Evolutionary conservation across 345 rosid species (phyloP), one percentile per base, ranked within the genome.

Genomic region (Salix suchowensis): DNA sequence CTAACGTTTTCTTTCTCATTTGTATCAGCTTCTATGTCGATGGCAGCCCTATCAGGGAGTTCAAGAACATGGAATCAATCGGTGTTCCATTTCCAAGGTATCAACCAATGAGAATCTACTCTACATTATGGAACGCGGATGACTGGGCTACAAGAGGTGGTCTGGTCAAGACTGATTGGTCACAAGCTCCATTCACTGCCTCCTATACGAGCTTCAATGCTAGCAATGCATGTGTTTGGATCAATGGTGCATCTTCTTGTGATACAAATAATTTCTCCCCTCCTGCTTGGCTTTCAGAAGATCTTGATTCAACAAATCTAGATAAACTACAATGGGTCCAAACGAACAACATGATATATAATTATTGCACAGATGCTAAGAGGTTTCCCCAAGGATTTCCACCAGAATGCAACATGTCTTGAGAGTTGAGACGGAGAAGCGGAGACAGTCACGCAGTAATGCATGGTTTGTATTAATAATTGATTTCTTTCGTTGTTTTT

Each of bases 91-190:
- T 37, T n/a, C 75, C 75, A n/a, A 72, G n/a, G 75, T 14, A 4
- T 44, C 75, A 72, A 39, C 50, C 75, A 21, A 72, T 72, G 75
- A 58, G 52, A 37, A 37, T 72, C 1, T 72, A 72, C 32, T 72
- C 75, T 18, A 72, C 67, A 30, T 65, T 72, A 10, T 72, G 75
- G 75, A 72, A 72, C 37, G 75, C 75, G 0, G 75, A 72, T 58
- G 67, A 72, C 42, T 72, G 75, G 75, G 75, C 75, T 28, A 72
- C 75, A 37, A 54, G 75, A 60, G 75, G 75, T 58, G 75, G 75
- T 4, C 5, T 55, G 0, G 62, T 55, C 26, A 55, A 55, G 62
- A 55, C 62, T 55, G 62, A 55, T 55, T 55, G 62, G 62, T 55
- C 62, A 55, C 28, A 55, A 1, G 62, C 62, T 9, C 62, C 62